Conservation (phyloP, 2,329 filamentous ascomycete genomes). For the Colletotrichum chlorophyti region DNA sequence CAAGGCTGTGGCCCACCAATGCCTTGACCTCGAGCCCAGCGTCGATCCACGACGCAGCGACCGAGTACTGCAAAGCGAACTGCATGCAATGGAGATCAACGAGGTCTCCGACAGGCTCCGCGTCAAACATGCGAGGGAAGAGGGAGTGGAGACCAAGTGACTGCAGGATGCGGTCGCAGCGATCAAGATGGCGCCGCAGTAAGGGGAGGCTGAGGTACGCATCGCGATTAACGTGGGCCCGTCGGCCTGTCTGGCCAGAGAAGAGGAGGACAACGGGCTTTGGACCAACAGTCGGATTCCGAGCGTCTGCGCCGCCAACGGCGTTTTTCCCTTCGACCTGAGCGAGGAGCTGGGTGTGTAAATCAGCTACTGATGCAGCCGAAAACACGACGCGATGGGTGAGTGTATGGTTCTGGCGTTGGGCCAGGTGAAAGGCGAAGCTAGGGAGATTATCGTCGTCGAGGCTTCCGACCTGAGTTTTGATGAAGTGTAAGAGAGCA, state of each 20-base stretch:
- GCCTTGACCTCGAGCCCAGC: neutral
- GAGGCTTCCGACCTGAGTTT: neutral
- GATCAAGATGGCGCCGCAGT: conserved; percentile 38
- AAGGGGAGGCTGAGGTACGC: conserved; percentile 32
- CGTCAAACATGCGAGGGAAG: conserved; percentile 38
- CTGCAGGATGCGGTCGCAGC: conserved; percentile 38
- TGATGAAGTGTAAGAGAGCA: neutral
- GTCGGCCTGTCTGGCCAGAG: conserved; percentile 41
- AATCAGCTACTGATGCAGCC: neutral
- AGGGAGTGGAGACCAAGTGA: conserved; percentile 38
- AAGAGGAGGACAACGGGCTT: conserved; percentile 42
- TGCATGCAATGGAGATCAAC: conserved; percentile 42
- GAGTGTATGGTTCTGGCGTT: neutral
- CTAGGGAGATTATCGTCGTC: neutral
- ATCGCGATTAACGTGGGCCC: neutral
- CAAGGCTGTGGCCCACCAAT: conserved; percentile 42
- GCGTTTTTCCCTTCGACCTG: neutral
- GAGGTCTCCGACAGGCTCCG: conserved; percentile 35
- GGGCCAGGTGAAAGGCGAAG: neutral
- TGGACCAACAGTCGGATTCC: neutral
- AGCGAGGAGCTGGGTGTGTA: neutral
- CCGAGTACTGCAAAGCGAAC: conserved; percentile 1
- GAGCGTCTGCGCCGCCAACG: neutral
- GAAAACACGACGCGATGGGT: neutral
- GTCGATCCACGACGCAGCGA: neutral